Evolutionary conservation across 164 flowering plant species (phyloP).

Genomic region (Liriodendron chinense): DNA sequence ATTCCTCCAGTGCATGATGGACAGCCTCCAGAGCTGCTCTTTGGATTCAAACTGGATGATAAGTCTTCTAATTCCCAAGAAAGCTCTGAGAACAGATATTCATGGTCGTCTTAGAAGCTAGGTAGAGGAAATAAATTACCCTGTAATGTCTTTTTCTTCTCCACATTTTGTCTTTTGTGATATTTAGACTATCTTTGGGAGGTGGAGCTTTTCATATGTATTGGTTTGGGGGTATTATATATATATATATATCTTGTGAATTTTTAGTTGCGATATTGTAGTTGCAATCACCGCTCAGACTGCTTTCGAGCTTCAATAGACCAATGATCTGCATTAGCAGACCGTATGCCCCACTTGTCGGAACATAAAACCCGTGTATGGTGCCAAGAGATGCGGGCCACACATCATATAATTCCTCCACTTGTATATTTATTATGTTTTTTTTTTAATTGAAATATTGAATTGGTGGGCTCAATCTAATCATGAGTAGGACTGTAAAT

Average conservation of each 20-base stretch:
- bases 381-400: too few species aligned
- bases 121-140: conserved; percentile 28
- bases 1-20: conserved; percentile 74
- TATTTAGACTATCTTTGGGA: neutral
- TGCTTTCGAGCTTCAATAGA: conserved; percentile 74
- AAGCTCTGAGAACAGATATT: conserved; percentile 58
- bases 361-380: too few species aligned
- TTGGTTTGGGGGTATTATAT: neutral
- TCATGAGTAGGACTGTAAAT: too few species aligned
- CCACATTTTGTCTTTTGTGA: neutral
- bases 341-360: too few species aligned
- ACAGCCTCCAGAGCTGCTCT: conserved; percentile 47
- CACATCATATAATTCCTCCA: too few species aligned
- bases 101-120: conserved; percentile 79
- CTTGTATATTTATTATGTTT: too few species aligned
- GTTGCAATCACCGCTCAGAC: conserved; percentile 67
- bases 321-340: too few species aligned
- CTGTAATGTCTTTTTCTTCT: too few species aligned
- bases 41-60: neutral
- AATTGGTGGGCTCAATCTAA: too few species aligned
- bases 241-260: conserved; percentile 1
- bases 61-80: conserved; percentile 13
- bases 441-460: too few species aligned
- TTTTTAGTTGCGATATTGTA: conserved; percentile 75
- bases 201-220: neutral